phyloP scores from a whole-genome alignment of 495 filamentous ascomycete genomes.

The Penicillium verhagenii region DNA sequence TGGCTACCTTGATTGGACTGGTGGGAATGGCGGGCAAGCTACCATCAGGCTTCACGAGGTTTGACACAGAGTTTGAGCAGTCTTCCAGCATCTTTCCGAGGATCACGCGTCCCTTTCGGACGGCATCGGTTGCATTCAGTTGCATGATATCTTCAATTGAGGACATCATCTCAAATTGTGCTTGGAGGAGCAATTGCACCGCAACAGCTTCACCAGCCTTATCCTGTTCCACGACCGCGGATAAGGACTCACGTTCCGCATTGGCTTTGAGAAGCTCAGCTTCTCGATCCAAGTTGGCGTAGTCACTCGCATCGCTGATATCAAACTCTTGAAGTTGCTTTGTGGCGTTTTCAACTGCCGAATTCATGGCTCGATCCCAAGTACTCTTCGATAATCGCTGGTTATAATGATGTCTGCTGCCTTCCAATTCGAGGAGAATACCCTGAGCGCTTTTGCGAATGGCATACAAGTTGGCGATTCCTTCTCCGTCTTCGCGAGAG shows the following conservation, averaged over 20 bases:
- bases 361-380: constrained; percentile 84
- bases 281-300: constrained; percentile 71
- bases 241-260: constrained; percentile 78
- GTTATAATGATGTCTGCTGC: constrained; percentile 85
- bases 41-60: constrained; percentile 89
- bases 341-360: constrained; percentile 82
- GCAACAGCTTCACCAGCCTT: constrained; percentile 73
- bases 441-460: constrained; percentile 88
- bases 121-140: constrained; percentile 77
- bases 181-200: constrained; percentile 77
- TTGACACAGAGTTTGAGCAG: constrained; percentile 68
- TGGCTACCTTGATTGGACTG: constrained; percentile 58
- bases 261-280: constrained; percentile 79
- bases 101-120: constrained; percentile 74
- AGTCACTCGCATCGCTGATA: constrained; percentile 67
- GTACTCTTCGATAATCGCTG: constrained; percentile 73
- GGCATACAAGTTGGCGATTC: constrained; percentile 63
- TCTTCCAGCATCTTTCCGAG: constrained; percentile 75
- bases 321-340: constrained; percentile 73
- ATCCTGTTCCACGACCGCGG: constrained; percentile 79
- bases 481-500: constrained; percentile 61
- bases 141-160: constrained; percentile 76
- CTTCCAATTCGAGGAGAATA: constrained; percentile 81
- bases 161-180: constrained; percentile 87
- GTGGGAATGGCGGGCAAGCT: constrained; percentile 54